These are phyloP conservation scores for Sergeia podlipaevii DNA, from an alignment of 208 protist genomes.

Conservation along the genomic window DNA sequence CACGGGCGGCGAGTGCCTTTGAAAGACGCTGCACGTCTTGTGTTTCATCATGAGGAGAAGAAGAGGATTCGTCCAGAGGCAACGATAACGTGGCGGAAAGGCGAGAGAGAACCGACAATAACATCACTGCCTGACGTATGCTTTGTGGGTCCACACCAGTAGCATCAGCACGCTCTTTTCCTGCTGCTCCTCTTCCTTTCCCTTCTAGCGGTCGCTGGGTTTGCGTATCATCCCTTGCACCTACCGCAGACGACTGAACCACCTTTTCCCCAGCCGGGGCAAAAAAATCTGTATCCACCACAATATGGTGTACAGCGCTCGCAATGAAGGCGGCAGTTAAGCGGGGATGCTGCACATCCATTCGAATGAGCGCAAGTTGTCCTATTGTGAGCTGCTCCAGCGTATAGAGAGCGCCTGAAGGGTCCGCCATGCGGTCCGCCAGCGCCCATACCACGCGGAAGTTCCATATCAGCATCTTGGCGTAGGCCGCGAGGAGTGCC, in stretches of 20 bases:
- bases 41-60: no score
- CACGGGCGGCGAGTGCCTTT: constrained; percentile 1
- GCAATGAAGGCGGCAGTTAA: background rate
- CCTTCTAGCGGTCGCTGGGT: constrained; percentile 10
- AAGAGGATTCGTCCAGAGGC: no score
- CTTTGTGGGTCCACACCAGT: no score
- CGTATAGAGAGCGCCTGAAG: constrained; percentile 8
- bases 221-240: no score
- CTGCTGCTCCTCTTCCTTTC: constrained; percentile 12
- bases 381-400: constrained; percentile 46
- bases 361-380: constrained; percentile 58
- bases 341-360: constrained; percentile 46
- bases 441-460: constrained; percentile 58
- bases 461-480: constrained; percentile 77
- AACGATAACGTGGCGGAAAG: background rate
- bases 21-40: no score
- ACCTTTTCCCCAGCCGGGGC: background rate
- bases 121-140: constrained; percentile 27
- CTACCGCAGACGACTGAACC: background rate
- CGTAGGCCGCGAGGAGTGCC: constrained; percentile 54
- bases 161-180: no score
- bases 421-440: constrained; percentile 32
- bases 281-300: background rate
- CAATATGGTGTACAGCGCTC: background rate
- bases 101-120: constrained; percentile 33